These are phyloP conservation scores for Polytrichum formosum DNA, from an alignment of 225 moss, liverwort and hornwort genomes.

Conservation along the genomic window DNA sequence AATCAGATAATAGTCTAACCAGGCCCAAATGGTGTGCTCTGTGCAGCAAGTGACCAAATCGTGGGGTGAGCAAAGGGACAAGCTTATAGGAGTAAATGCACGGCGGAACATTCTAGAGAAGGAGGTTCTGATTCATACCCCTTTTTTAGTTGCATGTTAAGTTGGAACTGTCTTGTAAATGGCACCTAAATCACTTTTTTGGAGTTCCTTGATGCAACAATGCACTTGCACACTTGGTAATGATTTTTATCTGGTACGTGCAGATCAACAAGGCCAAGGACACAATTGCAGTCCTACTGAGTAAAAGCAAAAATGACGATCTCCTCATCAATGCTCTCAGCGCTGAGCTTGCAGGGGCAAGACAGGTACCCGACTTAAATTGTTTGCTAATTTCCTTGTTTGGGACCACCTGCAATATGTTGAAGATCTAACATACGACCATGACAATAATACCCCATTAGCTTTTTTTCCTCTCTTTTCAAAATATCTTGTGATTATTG, in stretches of 20 bases:
- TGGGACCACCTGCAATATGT: background rate
- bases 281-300: constrained; percentile 46
- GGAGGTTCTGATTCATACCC: constrained; percentile 8
- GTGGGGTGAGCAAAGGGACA: constrained; percentile 34
- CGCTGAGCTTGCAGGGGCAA: constrained; percentile 49
- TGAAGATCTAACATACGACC: background rate
- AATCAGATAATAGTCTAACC: too few relatives aligned
- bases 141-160: too few relatives aligned
- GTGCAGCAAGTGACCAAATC: constrained; percentile 21
- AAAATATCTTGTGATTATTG: background rate
- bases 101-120: constrained; percentile 18
- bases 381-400: background rate
- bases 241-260: background rate
- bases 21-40: background rate
- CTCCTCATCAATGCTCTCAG: constrained; percentile 73
- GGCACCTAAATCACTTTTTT: too few relatives aligned
- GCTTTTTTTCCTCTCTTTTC: background rate
- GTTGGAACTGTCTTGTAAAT: too few relatives aligned
- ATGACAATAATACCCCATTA: background rate
- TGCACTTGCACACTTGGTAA: too few relatives aligned
- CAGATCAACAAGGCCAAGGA: constrained; percentile 58
- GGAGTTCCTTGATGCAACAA: too few relatives aligned
- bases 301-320: constrained; percentile 79
- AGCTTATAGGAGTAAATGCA: constrained; percentile 23
- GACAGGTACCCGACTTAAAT: constrained; percentile 29